Conservation (phyloP, 306 rosid genomes). For the Medicago arabica region DNA sequence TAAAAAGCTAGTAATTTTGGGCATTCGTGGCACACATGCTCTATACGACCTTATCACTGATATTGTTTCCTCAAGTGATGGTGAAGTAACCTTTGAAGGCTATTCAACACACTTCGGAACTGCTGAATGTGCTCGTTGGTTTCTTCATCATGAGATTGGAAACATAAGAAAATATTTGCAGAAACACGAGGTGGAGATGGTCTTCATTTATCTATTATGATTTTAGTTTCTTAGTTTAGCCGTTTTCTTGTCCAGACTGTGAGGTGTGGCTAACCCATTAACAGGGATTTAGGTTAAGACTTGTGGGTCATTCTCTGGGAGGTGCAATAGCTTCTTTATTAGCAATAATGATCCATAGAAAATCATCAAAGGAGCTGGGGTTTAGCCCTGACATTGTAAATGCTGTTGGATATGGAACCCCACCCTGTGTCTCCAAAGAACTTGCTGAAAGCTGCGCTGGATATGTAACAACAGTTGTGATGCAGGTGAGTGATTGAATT, state of each 20-base stretch:
- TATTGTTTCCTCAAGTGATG: constrained; percentile 70
- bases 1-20: constrained; percentile 78
- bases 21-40: constrained; percentile 93
- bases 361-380: constrained; percentile 82
- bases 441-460: constrained; percentile 89
- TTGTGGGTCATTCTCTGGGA: constrained; percentile 98
- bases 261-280: constrained; percentile 56
- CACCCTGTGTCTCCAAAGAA: constrained; percentile 89
- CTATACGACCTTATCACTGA: constrained; percentile 93
- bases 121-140: constrained; percentile 94
- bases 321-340: constrained; percentile 91
- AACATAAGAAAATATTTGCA: constrained; percentile 67
- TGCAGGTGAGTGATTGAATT: constrained; percentile 74
- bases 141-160: constrained; percentile 78
- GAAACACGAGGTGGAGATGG: constrained; percentile 74
- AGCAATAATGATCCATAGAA: constrained; percentile 84
- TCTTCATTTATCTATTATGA: constrained; percentile 34
- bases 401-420: constrained; percentile 81
- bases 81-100: constrained; percentile 84
- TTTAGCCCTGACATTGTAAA: constrained; percentile 88
- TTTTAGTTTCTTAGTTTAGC: constrained; percentile 34
- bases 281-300: constrained; percentile 95
- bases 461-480: constrained; percentile 82
- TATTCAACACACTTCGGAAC: constrained; percentile 93
- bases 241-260: constrained; percentile 23